These are phyloP conservation scores for Mucor mucedo DNA, from an alignment of 371 early-diverging fungal species.

Conservation along the genomic window DNA sequence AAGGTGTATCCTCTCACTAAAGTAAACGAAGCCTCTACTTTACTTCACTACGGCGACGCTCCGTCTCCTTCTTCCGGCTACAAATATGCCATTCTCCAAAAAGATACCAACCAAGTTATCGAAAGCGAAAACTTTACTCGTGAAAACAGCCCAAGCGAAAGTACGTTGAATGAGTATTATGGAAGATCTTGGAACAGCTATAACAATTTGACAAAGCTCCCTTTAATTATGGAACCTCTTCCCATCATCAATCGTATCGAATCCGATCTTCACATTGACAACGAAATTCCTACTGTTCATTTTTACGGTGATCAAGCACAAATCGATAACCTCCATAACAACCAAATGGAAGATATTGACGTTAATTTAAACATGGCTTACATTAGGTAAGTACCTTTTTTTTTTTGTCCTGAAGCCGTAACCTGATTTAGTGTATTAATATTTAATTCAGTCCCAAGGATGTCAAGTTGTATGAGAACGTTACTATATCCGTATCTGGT, in stretches of 20 bases:
- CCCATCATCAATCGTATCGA: constrained; percentile 8
- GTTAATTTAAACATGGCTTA: constrained; percentile 32
- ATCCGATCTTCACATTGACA: constrained; percentile 20
- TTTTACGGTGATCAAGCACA: constrained; percentile 19
- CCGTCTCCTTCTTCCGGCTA: constrained; percentile 20
- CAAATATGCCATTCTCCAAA: constrained; percentile 13
- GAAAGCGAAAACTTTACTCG: constrained; percentile 19
- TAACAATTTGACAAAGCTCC: constrained; percentile 1
- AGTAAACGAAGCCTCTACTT: too few species aligned
- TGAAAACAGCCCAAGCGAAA: neutral
- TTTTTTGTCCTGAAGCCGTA: too few species aligned
- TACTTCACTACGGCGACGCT: constrained; percentile 19
- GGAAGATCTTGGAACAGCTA: constrained; percentile 20
- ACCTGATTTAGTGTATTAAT: too few species aligned
- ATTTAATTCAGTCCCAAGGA: constrained; percentile 10
- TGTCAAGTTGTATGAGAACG: constrained; percentile 12
- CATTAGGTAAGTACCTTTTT: constrained; percentile 21
- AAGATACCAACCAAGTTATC: neutral
- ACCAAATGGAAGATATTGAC: constrained; percentile 22
- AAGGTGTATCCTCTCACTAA: too few species aligned
- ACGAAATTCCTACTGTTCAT: constrained; percentile 33
- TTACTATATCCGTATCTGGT: constrained; percentile 30
- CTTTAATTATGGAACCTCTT: constrained; percentile 5
- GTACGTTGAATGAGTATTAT: constrained; percentile 25
- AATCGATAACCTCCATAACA: constrained; percentile 27